These are phyloP conservation scores for Chytriomyces sp. DNA, from an alignment of 192 early-diverging fungal species.

Conservation along the genomic window DNA sequence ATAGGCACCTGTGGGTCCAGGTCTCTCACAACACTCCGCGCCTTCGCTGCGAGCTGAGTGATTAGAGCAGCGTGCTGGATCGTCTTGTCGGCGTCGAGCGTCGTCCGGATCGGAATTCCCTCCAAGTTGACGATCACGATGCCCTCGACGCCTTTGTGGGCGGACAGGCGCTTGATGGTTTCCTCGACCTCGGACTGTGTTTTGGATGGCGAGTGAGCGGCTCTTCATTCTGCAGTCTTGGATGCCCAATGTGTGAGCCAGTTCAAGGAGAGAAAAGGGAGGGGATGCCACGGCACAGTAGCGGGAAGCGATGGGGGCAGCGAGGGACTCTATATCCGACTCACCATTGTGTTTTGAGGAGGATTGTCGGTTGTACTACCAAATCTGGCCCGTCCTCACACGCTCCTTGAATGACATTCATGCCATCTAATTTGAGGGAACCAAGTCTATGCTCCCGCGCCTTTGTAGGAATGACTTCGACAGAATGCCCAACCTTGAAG, in stretches of 20 bases:
- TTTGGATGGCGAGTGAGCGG: background rate
- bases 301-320: too few relatives aligned
- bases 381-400: too few relatives aligned
- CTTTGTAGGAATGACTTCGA: too few relatives aligned
- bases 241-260: background rate
- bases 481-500: too few relatives aligned
- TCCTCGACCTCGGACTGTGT: conserved; percentile 83
- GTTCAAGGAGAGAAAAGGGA: too few relatives aligned
- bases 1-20: conserved; percentile 79
- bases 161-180: conserved; percentile 83
- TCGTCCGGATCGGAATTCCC: conserved; percentile 88
- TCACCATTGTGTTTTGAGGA: background rate
- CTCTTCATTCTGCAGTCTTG: too few relatives aligned
- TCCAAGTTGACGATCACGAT: conserved; percentile 90
- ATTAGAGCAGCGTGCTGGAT: conserved; percentile 84
- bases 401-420: too few relatives aligned
- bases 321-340: background rate
- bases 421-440: too few relatives aligned
- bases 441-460: too few relatives aligned
- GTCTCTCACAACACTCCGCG: conserved; percentile 73
- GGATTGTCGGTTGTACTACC: too few relatives aligned
- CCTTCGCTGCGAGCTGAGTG: conserved; percentile 76
- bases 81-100: conserved; percentile 75
- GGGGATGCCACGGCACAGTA: too few relatives aligned
- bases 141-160: conserved; percentile 85